These are phyloP conservation scores for Cyphellophora europaea DNA, from an alignment of 2,329 filamentous ascomycete species.

Conservation along the genomic window DNA sequence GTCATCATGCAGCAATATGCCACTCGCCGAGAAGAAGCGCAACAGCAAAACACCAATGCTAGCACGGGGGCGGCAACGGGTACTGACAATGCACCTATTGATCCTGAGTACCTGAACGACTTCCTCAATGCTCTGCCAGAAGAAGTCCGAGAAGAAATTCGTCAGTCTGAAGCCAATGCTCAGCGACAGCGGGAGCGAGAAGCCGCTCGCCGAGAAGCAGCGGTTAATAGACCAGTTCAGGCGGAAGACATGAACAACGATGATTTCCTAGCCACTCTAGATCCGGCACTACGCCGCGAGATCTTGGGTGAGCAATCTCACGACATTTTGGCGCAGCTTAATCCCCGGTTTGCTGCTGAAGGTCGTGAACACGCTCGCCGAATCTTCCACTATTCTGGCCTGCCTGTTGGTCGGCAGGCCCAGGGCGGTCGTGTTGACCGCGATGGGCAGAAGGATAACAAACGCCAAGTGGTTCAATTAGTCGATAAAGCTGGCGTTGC, in stretches of 20 bases:
- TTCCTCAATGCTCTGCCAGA: slow-evolving; percentile 88
- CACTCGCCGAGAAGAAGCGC: slow-evolving; percentile 70
- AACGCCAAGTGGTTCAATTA: slow-evolving; percentile 82
- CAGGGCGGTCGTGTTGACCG: slow-evolving; percentile 17
- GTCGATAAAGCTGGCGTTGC: slow-evolving; percentile 92
- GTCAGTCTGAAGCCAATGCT: slow-evolving; percentile 82
- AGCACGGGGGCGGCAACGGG: too few relatives aligned
- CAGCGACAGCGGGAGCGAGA: slow-evolving; percentile 81
- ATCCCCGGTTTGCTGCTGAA: slow-evolving; percentile 77
- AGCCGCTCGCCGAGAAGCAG: slow-evolving; percentile 57
- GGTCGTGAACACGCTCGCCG: slow-evolving; percentile 61
- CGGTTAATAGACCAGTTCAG: slow-evolving; percentile 36
- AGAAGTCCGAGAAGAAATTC: slow-evolving; percentile 81
- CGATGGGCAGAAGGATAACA: slow-evolving; percentile 34
- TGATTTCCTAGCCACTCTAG: slow-evolving; percentile 83
- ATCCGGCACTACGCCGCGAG: slow-evolving; percentile 72
- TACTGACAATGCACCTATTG: slow-evolving; percentile 13
- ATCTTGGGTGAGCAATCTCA: slow-evolving; percentile 89
- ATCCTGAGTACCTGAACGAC: slow-evolving; percentile 50
- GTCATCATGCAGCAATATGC: slow-evolving; percentile 87
- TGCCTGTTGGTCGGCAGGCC: slow-evolving; percentile 28
- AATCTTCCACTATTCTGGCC: slow-evolving; percentile 45
- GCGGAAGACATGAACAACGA: slow-evolving; percentile 84
- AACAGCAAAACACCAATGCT: slow-evolving; percentile 47
- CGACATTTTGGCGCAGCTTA: slow-evolving; percentile 72